phyloP scores from a whole-genome alignment of 805 yeast species.

The Kuraishia ogatae region DNA sequence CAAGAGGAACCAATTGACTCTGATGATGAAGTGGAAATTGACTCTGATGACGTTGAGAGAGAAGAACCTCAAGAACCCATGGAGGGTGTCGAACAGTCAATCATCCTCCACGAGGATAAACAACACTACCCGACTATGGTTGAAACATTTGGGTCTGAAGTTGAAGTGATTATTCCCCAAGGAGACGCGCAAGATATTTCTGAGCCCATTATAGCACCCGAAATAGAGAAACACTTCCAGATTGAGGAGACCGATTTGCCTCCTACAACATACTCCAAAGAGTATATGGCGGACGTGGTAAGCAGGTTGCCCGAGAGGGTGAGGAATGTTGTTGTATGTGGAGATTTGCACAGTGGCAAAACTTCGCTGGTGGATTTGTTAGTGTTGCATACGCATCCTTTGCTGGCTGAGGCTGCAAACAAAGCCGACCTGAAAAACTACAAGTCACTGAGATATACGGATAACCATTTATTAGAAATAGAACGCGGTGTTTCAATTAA shows the following conservation, averaged over 20 bases:
- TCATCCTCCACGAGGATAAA: constrained; percentile 37
- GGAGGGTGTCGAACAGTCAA: constrained; percentile 14
- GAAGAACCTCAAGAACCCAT: constrained; percentile 6
- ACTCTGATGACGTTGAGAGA: constrained; percentile 13
- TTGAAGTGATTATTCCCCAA: constrained; percentile 48
- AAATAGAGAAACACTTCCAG: constrained; percentile 28
- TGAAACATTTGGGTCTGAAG: constrained; percentile 50
- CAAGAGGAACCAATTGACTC: constrained; percentile 28
- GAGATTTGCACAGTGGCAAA: constrained; percentile 80
- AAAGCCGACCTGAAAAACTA: constrained; percentile 22
- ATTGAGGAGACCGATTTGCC: constrained; percentile 52
- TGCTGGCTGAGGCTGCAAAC: constrained; percentile 13
- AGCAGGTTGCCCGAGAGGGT: constrained; percentile 48
- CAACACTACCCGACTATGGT: constrained; percentile 28
- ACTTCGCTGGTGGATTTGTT: constrained; percentile 68
- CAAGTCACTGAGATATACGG: constrained; percentile 56
- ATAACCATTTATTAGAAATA: constrained; percentile 59
- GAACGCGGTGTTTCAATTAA: constrained; percentile 66
- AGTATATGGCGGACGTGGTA: constrained; percentile 46
- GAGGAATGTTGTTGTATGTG: constrained; percentile 72
- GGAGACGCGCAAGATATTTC: constrained; percentile 36
- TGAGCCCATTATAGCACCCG: constrained; percentile 61
- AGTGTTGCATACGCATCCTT: constrained; percentile 57
- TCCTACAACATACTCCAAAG: constrained; percentile 47
- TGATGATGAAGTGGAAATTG: constrained; percentile 22